Base-by-base conservation (phyloP, 2,329 filamentous ascomycete species). In the Fusarium palustre region DNA sequence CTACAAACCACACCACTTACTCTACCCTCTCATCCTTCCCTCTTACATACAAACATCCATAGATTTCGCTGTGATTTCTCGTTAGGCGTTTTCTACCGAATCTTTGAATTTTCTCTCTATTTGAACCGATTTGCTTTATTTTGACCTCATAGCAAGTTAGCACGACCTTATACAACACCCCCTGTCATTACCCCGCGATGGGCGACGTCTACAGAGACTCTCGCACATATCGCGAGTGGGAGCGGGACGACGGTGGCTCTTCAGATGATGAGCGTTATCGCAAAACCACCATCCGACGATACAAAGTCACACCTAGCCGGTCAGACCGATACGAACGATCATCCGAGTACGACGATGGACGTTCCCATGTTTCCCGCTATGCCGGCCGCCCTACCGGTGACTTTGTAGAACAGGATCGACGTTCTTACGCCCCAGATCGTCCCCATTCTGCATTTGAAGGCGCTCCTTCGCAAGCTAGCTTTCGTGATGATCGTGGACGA, bases 391-490 rank as follows among this genome's bases (percentile, higher is more conserved):
- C 76, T 31, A 79, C 81, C 2, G 79, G 78, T 62, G 83, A 84
- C 50, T 68, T 81, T 22, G 71, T 82, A 41, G 82, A 83, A 55
- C 73, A 79, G 43, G 82, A 84, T 63, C 81, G 82, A 63, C 82
- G 82, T 49, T 76, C 78, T 36, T 81, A 83, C 45, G 77, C 80
- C 33, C 82, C 83, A 36, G 85, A 86, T 56, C 81, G 84, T 12
- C 84, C 85, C 25, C 83, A 84, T 59, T 87, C 86, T n/a, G 80
- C 81, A 46, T 79, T 83, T 60, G 85, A 86, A 64, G 74, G 76
- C 55, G 79, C 82, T 45, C 77, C 78, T 34, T 76, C 77, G 47
- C 81, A 80, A 58, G 74, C 77, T 30, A 75, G 79, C 47, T 79
- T 84, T 53, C 84, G 86, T 46, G 84, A 86, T 59, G 82, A 84